These are phyloP conservation scores for Ganoderma meredithae DNA, from an alignment of 1,284 basidiomycete genomes.

Conservation along the genomic window DNA sequence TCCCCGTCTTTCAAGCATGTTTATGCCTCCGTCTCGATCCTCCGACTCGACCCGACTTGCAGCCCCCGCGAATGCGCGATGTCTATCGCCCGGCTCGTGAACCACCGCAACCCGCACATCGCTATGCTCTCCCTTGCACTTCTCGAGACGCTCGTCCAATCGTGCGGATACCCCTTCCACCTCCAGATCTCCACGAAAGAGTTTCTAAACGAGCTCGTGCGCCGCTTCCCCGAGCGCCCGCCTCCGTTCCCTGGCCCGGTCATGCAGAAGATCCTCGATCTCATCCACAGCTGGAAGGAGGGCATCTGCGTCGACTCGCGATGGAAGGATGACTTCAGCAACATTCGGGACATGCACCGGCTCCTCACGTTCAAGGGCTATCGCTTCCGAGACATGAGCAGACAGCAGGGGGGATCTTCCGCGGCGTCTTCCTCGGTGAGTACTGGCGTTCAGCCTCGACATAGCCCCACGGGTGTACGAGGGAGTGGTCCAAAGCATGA, in stretches of 20 bases:
- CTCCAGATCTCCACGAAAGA: constrained; percentile 99
- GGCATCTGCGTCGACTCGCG: constrained; percentile 90
- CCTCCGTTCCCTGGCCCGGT: constrained; percentile 94
- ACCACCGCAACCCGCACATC: constrained; percentile 91
- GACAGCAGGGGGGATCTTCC: constrained; percentile 45
- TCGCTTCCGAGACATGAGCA: constrained; percentile 79
- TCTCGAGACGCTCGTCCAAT: constrained; percentile 93
- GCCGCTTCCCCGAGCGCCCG: constrained; percentile 96
- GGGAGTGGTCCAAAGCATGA: background rate
- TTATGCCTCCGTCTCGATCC: constrained; percentile 14
- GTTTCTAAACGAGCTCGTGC: constrained; percentile 98
- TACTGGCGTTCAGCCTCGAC: constrained; percentile 9
- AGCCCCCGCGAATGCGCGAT: constrained; percentile 92
- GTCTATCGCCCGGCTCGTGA: constrained; percentile 81
- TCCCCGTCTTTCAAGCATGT: constrained; percentile 9
- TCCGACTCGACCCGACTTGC: constrained; percentile 11
- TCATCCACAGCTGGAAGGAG: constrained; percentile 96
- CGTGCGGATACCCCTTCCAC: constrained; percentile 97
- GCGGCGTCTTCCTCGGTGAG: constrained; percentile 56
- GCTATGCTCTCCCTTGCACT: constrained; percentile 85
- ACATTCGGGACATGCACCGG: constrained; percentile 98
- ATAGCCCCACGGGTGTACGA: background rate
- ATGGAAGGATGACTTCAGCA: constrained; percentile 96
- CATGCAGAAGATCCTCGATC: constrained; percentile 93
- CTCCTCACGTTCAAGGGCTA: constrained; percentile 97